Evolutionary conservation across 257 asterid species (phyloP).

Genomic region (Solanum medicagineum): DNA sequence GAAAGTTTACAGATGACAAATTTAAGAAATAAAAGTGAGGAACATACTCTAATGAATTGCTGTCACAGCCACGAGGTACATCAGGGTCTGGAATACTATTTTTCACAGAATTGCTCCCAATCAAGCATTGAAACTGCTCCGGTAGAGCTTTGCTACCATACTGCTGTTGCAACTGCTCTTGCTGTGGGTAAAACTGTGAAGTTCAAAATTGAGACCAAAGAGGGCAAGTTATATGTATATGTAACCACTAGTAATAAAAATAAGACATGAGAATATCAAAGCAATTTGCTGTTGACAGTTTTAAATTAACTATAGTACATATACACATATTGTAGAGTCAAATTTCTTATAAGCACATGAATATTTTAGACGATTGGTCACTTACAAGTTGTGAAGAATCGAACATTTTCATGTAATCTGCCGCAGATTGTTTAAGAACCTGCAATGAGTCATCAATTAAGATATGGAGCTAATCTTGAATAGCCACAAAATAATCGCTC

Average conservation of each 20-base stretch:
- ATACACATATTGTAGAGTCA: not conserved
- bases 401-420: conserved; percentile 49
- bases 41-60: conserved; percentile 75
- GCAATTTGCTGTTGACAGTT: not conserved
- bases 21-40: conserved; percentile 5
- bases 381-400: conserved; percentile 74
- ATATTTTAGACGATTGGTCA: not conserved
- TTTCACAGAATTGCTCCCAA: conserved; percentile 52
- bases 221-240: not conserved
- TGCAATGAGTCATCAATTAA: conserved; percentile 25
- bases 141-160: conserved; percentile 42
- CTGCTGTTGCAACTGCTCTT: conserved; percentile 71
- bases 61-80: conserved; percentile 79
- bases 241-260: not conserved
- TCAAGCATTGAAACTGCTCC: conserved; percentile 35
- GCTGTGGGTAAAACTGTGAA: conserved; percentile 55
- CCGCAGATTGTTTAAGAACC: conserved; percentile 75
- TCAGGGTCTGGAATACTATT: conserved; percentile 75
- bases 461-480: not conserved
- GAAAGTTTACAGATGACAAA: not conserved
- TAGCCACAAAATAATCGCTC: not conserved
- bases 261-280: not conserved
- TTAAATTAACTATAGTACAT: not conserved
- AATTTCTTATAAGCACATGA: not conserved
- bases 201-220: not conserved